Conservation (phyloP, 2,329 filamentous ascomycete genomes). For the Hypoxylon sp. region DNA sequence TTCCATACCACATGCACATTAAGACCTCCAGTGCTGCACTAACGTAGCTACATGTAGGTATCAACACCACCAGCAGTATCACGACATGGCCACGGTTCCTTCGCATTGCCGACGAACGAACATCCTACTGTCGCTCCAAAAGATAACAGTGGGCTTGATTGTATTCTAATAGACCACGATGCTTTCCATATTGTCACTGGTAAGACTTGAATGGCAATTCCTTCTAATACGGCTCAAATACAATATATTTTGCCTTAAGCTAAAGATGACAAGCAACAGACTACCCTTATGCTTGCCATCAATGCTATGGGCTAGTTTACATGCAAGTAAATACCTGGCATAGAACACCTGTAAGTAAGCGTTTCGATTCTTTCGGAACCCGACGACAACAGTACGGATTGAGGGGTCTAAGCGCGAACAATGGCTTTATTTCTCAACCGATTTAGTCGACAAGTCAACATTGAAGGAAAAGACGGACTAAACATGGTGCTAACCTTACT, state of each 20-base stretch:
- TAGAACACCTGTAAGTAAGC: neutral
- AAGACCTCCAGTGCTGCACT: neutral
- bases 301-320: neutral
- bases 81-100: slow-evolving; percentile 7
- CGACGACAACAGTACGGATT: slow-evolving; percentile 1
- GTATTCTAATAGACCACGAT: neutral
- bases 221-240: neutral
- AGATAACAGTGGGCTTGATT: neutral
- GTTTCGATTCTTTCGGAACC: slow-evolving; percentile 1
- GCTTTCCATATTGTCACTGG: neutral
- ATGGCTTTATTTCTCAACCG: neutral
- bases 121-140: neutral
- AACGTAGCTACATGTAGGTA: neutral
- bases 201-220: neutral
- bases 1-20: neutral
- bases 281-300: neutral
- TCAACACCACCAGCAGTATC: slow-evolving; percentile 10
- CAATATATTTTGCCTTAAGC: neutral
- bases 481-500: too few relatives aligned
- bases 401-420: slow-evolving; percentile 8
- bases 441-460: neutral
- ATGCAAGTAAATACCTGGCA: neutral
- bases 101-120: neutral
- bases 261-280: neutral
- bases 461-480: neutral